phyloP scores from a whole-genome alignment of 2,329 filamentous ascomycete genomes.

The Kalaharituber pfeilii region DNA sequence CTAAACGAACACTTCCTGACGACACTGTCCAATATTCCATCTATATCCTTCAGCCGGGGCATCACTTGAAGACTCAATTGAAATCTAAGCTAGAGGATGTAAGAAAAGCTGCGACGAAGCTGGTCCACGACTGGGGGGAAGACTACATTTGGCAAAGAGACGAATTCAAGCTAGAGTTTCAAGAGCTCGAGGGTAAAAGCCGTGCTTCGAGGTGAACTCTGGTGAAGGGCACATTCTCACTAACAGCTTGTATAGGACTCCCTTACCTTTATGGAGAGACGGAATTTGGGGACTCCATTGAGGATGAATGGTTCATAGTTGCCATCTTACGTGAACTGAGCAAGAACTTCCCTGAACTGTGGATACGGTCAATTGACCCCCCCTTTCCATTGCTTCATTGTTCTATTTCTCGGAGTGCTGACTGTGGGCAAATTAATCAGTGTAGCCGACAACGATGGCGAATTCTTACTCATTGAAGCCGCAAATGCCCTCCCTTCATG shows the following conservation, averaged over 20 bases:
- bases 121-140: constrained; percentile 23
- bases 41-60: constrained; percentile 6
- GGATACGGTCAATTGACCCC: constrained; percentile 36
- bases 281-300: constrained; percentile 83
- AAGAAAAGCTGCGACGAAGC: constrained; percentile 5
- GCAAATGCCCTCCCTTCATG: constrained; percentile 74
- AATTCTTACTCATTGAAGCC: constrained; percentile 88
- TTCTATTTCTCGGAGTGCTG: not conserved
- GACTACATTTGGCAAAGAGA: constrained; percentile 95
- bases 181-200: constrained; percentile 34
- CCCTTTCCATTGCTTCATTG: not conserved
- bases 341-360: constrained; percentile 51
- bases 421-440: constrained; percentile 28
- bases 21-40: constrained; percentile 16
- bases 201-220: not conserved
- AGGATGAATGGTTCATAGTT: constrained; percentile 95
- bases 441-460: constrained; percentile 73
- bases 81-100: constrained; percentile 8
- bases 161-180: constrained; percentile 49
- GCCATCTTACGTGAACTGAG: constrained; percentile 73
- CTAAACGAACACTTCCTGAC: constrained; percentile 15
- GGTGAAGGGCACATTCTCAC: not conserved
- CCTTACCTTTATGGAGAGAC: constrained; percentile 56
- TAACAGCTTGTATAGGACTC: constrained; percentile 25
- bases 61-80: not conserved